These are phyloP conservation scores for Verticillium albo-atrum DNA, from an alignment of 2,329 filamentous ascomycete species.

Conservation along the genomic window DNA sequence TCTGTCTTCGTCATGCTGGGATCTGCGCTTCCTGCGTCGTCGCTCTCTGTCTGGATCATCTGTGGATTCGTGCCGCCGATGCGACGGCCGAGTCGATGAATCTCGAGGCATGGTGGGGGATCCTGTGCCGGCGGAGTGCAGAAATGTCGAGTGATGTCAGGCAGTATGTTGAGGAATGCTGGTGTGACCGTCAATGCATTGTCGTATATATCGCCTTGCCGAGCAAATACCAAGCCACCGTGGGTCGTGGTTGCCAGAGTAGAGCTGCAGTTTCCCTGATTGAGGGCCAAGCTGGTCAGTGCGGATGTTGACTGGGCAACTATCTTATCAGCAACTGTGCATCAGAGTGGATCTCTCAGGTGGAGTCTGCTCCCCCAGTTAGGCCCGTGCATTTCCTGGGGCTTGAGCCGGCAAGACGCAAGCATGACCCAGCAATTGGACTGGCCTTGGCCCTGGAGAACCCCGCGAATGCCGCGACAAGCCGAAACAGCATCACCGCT, in stretches of 20 bases:
- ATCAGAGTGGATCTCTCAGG: background rate
- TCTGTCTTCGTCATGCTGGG: slow-evolving; percentile 15
- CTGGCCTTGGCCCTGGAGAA: background rate
- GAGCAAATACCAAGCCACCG: slow-evolving; percentile 8
- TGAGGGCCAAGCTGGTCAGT: background rate
- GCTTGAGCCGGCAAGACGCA: background rate
- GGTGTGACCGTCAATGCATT: slow-evolving; percentile 1
- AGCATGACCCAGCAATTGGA: background rate
- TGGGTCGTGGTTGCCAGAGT: background rate
- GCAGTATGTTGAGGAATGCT: background rate
- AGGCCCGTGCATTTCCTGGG: background rate
- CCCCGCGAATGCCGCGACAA: slow-evolving; percentile 16
- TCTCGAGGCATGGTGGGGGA: slow-evolving; percentile 15
- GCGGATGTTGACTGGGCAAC: slow-evolving; percentile 36
- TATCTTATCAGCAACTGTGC: slow-evolving; percentile 24
- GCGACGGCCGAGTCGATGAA: slow-evolving; percentile 24
- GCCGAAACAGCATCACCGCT: slow-evolving; percentile 15
- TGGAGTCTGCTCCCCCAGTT: too few species aligned
- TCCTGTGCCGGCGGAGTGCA: slow-evolving; percentile 26
- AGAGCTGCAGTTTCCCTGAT: background rate
- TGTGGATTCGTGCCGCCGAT: slow-evolving; percentile 21
- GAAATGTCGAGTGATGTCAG: slow-evolving; percentile 15
- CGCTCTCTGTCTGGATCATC: slow-evolving; percentile 25
- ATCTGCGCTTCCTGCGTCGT: slow-evolving; percentile 28
- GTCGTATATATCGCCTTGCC: slow-evolving; percentile 2